These are phyloP conservation scores for Scheffersomyces lignosus DNA, from an alignment of 805 yeast species.

Conservation along the genomic window DNA sequence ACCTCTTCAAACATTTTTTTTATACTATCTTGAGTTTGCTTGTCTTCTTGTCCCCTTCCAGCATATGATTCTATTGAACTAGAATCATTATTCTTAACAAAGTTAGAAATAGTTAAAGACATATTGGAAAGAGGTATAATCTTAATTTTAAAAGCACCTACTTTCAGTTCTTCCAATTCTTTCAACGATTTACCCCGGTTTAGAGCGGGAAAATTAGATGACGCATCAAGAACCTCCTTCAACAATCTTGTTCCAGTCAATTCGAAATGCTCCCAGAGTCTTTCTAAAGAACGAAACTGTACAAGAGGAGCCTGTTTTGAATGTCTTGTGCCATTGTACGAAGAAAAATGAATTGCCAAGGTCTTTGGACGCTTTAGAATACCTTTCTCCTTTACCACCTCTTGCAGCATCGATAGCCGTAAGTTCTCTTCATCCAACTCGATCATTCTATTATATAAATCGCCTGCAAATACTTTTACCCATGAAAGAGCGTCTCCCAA, in stretches of 20 bases:
- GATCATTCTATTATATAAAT: constrained; percentile 63
- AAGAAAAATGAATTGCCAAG: constrained; percentile 39
- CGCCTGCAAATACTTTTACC: constrained; percentile 83
- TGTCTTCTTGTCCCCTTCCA: constrained; percentile 1
- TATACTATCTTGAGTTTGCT: constrained; percentile 9
- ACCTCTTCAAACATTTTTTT: constrained; percentile 15
- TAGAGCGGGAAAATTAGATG: constrained; percentile 19
- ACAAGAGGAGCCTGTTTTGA: constrained; percentile 46
- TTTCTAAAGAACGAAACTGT: constrained; percentile 34
- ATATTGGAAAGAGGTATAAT: constrained; percentile 49
- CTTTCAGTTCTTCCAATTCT: constrained; percentile 15
- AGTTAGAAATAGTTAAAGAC: constrained; percentile 53
- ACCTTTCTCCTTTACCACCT: constrained; percentile 18
- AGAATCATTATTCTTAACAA: constrained; percentile 43
- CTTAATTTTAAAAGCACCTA: constrained; percentile 16
- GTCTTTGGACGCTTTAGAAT: constrained; percentile 54
- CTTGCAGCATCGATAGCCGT: constrained; percentile 25
- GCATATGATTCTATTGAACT: constrained; percentile 34
- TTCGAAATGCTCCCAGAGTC: constrained; percentile 19
- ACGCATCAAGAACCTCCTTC: constrained; percentile 36
- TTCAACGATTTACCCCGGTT: constrained; percentile 19
- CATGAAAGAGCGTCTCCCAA: constrained; percentile 66
- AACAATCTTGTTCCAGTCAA: constrained; percentile 36
- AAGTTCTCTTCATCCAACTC: constrained; percentile 72
- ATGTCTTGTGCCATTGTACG: constrained; percentile 19